Conservation (phyloP, 2,329 filamentous ascomycete species). For the Hymenoscyphus repandus region DNA sequence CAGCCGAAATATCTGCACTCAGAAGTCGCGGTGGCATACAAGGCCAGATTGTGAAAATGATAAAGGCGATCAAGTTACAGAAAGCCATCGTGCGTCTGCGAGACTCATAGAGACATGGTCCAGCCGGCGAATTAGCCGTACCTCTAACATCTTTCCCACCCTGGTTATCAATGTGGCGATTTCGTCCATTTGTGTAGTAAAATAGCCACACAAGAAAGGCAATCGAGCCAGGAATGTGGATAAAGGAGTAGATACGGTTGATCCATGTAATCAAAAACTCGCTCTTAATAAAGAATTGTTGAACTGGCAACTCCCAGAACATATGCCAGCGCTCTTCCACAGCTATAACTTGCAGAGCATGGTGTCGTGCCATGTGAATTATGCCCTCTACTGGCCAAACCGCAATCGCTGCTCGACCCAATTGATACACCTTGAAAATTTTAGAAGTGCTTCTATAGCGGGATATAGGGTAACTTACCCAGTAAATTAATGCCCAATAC, state of each 20-base stretch:
- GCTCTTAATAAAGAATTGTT: constrained; percentile 49
- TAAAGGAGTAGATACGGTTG: constrained; percentile 70
- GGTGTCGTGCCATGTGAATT: constrained; percentile 46
- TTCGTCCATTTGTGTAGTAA: constrained; percentile 63
- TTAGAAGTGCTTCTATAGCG: background rate
- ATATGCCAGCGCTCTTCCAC: constrained; percentile 57
- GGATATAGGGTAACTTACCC: constrained; percentile 45
- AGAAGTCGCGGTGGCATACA: constrained; percentile 56
- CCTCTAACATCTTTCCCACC: constrained; percentile 33
- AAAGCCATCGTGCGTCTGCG: constrained; percentile 51
- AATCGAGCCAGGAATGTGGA: constrained; percentile 73
- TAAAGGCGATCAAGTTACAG: constrained; percentile 54
- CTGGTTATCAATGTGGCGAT: constrained; percentile 39
- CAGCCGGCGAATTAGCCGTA: constrained; percentile 38
- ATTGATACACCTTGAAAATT: background rate
- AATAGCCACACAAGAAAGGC: constrained; percentile 63
- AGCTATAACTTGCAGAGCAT: constrained; percentile 63
- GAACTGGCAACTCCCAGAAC: constrained; percentile 60
- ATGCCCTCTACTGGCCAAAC: background rate
- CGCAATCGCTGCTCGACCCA: background rate
- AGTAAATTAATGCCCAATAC: constrained; percentile 75
- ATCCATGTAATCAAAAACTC: constrained; percentile 60
- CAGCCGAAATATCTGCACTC: constrained; percentile 47
- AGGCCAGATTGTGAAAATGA: constrained; percentile 54
- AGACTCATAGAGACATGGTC: constrained; percentile 49